Base-by-base conservation (phyloP, 768 basidiomycete species). In the Lactarius pseudohatsudake region DNA sequence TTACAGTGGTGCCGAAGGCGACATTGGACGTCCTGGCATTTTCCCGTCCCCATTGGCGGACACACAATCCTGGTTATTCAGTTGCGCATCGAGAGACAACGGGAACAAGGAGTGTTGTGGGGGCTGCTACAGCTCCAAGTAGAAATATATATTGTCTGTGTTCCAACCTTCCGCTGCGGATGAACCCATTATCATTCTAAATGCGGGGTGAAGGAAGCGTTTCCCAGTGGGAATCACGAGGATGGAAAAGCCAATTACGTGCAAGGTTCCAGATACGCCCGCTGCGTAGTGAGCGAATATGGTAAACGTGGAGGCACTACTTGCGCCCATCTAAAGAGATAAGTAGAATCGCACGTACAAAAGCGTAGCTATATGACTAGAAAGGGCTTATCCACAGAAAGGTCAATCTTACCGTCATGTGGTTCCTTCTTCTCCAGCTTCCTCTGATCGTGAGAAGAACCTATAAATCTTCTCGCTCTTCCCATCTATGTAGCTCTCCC, bases 401-500 rank as follows among this genome's bases (percentile, higher is more conserved):
- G n/a, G n/a, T n/a, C n/a, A n/a, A n/a, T n/a, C 40, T 40, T 40
- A 40, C 40, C 4, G 18, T 2, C 16, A 41, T 41, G 40, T 16
- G 16, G 40, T 41, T 41, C 16, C 40, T 7, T 18, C 41, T 18
- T 41, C 40, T 38, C 55, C 26, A 16, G 11, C 15, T 41, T 18
- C 41, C 15, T 18, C 41, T 18, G 16, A 18, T 41, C 16, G 40
- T 18, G 41, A 41, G 41, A 18, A 41, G 16, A 18, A 41, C 41
- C 41, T 41, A 18, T 41, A 41, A 41, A 41, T 41, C 5, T 6
- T 41, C 41, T 41, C 41, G 41, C 60, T 66, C 45, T 22, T 58
- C 47, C 57, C 50, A 54, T 43, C 50, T 16, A 66, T 66, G 50
- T 41, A 54, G 9, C 57, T 60, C 15, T 66, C 36, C 13, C 65